phyloP scores from a whole-genome alignment of 2,329 filamentous ascomycete genomes.

The Metarhizium anisopliae region DNA sequence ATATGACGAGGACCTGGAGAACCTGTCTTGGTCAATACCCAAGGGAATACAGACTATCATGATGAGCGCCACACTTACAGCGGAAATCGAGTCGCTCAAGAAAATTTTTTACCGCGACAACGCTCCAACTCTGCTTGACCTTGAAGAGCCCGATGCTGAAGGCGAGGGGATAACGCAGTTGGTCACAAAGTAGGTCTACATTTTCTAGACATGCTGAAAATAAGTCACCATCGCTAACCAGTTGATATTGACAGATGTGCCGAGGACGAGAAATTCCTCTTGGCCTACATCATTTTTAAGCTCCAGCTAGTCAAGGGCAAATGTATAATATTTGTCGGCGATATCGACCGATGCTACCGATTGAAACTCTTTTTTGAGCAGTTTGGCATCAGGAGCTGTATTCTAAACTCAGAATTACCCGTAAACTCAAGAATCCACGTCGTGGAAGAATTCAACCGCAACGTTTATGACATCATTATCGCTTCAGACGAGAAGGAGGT shows the following conservation, averaged over 20 bases:
- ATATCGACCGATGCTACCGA: slow-evolving; percentile 82
- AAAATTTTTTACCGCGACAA: slow-evolving; percentile 64
- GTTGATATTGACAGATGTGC: slow-evolving; percentile 48
- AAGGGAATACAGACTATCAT: slow-evolving; percentile 83
- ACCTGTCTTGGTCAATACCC: slow-evolving; percentile 67
- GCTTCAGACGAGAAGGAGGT: slow-evolving; percentile 88
- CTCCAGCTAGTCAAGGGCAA: slow-evolving; percentile 91
- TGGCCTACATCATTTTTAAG: slow-evolving; percentile 93
- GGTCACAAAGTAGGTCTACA: slow-evolving; percentile 57
- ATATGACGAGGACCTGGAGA: slow-evolving; percentile 82
- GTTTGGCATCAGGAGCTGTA: slow-evolving; percentile 88
- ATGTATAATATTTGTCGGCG: slow-evolving; percentile 62
- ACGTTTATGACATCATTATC: slow-evolving; percentile 96
- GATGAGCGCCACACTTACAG: slow-evolving; percentile 86
- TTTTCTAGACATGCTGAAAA: not conserved
- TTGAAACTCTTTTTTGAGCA: slow-evolving; percentile 94
- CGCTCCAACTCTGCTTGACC: slow-evolving; percentile 67
- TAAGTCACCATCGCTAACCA: slow-evolving; percentile 5
- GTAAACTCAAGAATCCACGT: slow-evolving; percentile 90
- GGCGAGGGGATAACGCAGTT: slow-evolving; percentile 76
- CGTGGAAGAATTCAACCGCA: slow-evolving; percentile 94
- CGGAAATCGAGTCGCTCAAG: slow-evolving; percentile 79
- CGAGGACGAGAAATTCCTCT: slow-evolving; percentile 95
- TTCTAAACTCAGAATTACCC: slow-evolving; percentile 88
- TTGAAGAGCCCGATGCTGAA: slow-evolving; percentile 74